A percentile compares a stretch with the other conserved stretches of the same genome.
Evolutionary conservation across 768 basidiomycete genomes (phyloP).

Genomic region (Tricholoma terreum): DNA sequence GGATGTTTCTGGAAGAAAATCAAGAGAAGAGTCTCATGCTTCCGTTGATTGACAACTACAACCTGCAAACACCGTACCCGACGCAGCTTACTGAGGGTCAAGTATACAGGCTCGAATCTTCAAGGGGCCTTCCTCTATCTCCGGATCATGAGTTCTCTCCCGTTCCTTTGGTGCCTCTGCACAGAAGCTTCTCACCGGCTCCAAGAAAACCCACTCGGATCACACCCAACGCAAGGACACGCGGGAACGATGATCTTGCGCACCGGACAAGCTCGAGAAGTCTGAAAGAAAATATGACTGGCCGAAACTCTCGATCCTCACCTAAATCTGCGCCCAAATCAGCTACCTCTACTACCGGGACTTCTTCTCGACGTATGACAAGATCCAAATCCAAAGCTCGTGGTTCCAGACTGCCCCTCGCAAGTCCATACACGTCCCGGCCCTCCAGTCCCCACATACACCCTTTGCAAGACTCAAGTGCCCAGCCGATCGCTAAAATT

Average conservation of each 20-base stretch:
- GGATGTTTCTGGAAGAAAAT: not conserved
- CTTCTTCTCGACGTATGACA: not conserved
- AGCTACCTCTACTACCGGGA: not conserved
- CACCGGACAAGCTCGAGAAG: conserved; percentile 18
- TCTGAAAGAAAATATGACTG: conserved; percentile 20
- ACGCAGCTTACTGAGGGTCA: conserved; percentile 13
- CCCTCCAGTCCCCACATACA: conserved; percentile 12
- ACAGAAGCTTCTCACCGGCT: not conserved
- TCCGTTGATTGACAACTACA: not conserved
- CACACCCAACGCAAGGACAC: not conserved
- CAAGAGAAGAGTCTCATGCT: not conserved
- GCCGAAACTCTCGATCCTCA: not conserved
- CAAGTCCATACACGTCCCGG: conserved; percentile 20
- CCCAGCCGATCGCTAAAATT: not conserved
- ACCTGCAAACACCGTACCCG: conserved; percentile 16
- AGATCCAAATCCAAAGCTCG: conserved; percentile 3
- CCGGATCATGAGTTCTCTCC: conserved; percentile 14
- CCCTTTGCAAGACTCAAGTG: not conserved
- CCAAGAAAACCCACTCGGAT: not conserved
- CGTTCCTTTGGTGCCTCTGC: conserved; percentile 9
- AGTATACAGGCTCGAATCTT: conserved; percentile 13
- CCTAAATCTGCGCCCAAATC: conserved; percentile 5
- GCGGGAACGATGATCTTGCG: not conserved
- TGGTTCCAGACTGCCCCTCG: conserved; percentile 8
- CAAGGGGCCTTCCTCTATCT: conserved; percentile 6